Percentiles rank a stretch among this genome's conserved stretches.
phyloP scores from a whole-genome alignment of 805 yeast genomes.

The Suhomyces xylopsoci region DNA sequence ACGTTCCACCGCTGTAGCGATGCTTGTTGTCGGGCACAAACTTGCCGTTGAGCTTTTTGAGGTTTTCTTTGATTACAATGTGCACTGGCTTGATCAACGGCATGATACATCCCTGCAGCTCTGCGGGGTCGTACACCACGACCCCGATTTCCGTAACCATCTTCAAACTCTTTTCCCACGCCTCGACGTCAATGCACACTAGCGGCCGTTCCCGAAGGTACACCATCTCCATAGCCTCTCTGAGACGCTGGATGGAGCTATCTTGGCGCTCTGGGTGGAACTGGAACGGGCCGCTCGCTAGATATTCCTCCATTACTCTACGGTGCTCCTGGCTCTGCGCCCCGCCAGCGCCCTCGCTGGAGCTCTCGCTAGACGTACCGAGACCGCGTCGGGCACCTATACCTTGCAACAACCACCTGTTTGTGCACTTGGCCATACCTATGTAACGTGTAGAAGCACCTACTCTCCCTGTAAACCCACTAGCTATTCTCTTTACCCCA shows the following conservation, averaged over 20 bases:
- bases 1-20: constrained; percentile 19
- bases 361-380: neutral
- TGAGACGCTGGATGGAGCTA: neutral
- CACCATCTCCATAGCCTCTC: constrained; percentile 16
- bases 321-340: neutral
- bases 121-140: constrained; percentile 21
- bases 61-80: constrained; percentile 18
- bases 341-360: neutral
- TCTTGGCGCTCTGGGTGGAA: neutral
- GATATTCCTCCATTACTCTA: neutral
- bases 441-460: neutral
- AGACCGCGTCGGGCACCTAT: neutral
- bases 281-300: neutral
- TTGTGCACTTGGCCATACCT: neutral
- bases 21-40: constrained; percentile 23
- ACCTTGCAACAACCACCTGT: neutral
- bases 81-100: constrained; percentile 20
- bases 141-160: constrained; percentile 25
- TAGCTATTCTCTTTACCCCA: neutral
- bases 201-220: constrained; percentile 20
- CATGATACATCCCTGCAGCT: constrained; percentile 11
- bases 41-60: constrained; percentile 12
- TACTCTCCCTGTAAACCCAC: neutral
- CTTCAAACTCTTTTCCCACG: constrained; percentile 15
- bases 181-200: constrained; percentile 28